Evolutionary conservation across 2,329 filamentous ascomycete genomes (phyloP), one percentile per base, ranked within the genome.

Genomic region (Nigrograna mackinnonii): DNA sequence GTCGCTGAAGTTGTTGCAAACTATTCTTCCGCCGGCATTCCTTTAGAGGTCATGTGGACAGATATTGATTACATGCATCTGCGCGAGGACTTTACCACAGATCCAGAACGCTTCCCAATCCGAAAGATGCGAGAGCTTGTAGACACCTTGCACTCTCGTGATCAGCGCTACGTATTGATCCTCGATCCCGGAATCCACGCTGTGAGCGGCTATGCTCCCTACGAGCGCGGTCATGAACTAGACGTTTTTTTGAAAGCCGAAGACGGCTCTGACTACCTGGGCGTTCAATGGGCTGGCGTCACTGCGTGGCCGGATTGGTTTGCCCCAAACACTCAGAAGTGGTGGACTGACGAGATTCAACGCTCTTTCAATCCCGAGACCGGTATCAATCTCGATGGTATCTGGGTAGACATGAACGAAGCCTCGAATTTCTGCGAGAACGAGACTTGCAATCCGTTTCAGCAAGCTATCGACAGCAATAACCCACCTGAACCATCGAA

Each of bases 271-370:
- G 61, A 79, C 19, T 79, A 77, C 47, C 56, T 78, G 45, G 80
- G 87, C 13, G 85, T 89, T 13, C 87, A 91, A 17, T 92, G 88
- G 88, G 85, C 88, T 5, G 88, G 88, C 34, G 78, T 83, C 12
- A 80, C 84, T 0, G 85, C 79, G 9, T 90, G 84, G 67, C 86
- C 86, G 0, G 89, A 92, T 62, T 92, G 87, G 87, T 90, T 91
- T 59, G 72, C 83, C 14, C 75, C 78, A 6, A 81, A 82, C 38
- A 80, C 82, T 2, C 77, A 83, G 35, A 57, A 69, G 1, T 94
- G 83, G 66, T 92, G 88, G 88, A 83, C 82, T 50, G 74, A 76
- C 4, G 79, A 91, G 59, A 85, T 92, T 53, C 65, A 60, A 0
- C 64, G 59, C 1, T 89, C 89, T 70, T 91, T 91, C 69, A 66